Conservation (phyloP, 2,329 filamentous ascomycete genomes). For the Cephalotrichum gorgonifer region DNA sequence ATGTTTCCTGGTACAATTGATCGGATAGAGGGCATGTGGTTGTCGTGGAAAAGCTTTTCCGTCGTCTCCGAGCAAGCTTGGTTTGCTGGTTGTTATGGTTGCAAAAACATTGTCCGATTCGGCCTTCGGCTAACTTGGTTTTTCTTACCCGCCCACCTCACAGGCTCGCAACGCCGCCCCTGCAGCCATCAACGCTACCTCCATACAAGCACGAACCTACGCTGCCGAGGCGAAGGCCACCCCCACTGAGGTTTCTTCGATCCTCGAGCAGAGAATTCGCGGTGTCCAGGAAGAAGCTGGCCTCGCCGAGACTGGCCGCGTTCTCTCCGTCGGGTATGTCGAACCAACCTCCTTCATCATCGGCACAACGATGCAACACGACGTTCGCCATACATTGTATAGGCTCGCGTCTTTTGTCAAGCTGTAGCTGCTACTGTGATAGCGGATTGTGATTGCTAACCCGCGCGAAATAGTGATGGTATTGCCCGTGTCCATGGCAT, state of each 20-base stretch:
- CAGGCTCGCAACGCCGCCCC: constrained; percentile 83
- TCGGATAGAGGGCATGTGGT: background rate
- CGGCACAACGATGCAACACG: background rate
- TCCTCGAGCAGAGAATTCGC: constrained; percentile 98
- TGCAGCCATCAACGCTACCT: constrained; percentile 59
- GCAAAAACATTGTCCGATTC: constrained; percentile 1
- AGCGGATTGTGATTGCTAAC: constrained; percentile 1
- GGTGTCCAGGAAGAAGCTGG: constrained; percentile 94
- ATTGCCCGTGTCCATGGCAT: constrained; percentile 99
- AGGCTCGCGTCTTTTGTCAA: background rate
- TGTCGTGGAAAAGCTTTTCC: constrained; percentile 16
- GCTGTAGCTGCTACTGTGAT: background rate
- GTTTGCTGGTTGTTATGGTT: constrained; percentile 13
- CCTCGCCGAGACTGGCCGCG: constrained; percentile 97
- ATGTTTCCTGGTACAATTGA: background rate
- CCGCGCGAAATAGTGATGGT: constrained; percentile 69
- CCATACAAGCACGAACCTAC: constrained; percentile 73
- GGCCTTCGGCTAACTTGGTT: constrained; percentile 41
- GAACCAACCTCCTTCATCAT: constrained; percentile 8
- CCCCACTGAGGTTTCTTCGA: constrained; percentile 97
- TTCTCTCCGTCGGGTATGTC: constrained; percentile 96
- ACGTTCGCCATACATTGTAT: background rate
- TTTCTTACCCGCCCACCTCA: constrained; percentile 29
- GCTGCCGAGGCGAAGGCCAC: constrained; percentile 71
- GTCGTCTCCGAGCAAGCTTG: background rate